Base-by-base conservation (phyloP, 2,329 filamentous ascomycete genomes). In the Alternaria metachromatica region DNA sequence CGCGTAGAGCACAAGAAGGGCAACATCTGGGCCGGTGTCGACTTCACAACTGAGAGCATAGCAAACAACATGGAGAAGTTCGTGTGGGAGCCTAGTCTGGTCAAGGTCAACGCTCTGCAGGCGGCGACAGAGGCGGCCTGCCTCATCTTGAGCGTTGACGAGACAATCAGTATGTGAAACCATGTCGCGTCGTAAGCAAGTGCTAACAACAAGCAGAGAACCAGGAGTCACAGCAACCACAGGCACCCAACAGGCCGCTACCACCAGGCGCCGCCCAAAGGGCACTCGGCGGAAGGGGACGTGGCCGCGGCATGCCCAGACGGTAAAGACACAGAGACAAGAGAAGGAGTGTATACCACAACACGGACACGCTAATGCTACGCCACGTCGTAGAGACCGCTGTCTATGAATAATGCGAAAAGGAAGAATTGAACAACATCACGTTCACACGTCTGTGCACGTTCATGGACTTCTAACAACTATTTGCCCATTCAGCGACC, bases 101-200 rank as follows among this genome's bases (percentile, higher is more conserved):
- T 99, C 78, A 99, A 99, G 89, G 87, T 96, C 81, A 99, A 99
- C 81, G 96, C 96, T 71, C 91, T 99, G 69, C 94, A 97, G 84
- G 95, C 96, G 20, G 96, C 96, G 55, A 94, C 94, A 30, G 96
- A 99, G 84, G 96, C 96, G 21, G 92, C 92, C 72, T 99, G 96
- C 84, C 84, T 99, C 84, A 98, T 99, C 72, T 84, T 99, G 75
- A 92, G 93, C 73, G 96, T 99, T 60, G 96, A 99, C 78, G 96
- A 99, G 88, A 99, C 96, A 33, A 98, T 99, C 83, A 94, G 90
- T 88, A 84, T 74, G 85, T 21, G n/a, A 20, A 15, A 18, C 25
- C 23, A n/a, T 46, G 21, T 33, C 12, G 7, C 26, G 33, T 58
- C 13, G 11, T 15, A 10, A 26, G 20, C 41, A 48, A 44, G 18